Base-by-base conservation (phyloP, 345 rosid genomes). In the Punica granatum region DNA sequence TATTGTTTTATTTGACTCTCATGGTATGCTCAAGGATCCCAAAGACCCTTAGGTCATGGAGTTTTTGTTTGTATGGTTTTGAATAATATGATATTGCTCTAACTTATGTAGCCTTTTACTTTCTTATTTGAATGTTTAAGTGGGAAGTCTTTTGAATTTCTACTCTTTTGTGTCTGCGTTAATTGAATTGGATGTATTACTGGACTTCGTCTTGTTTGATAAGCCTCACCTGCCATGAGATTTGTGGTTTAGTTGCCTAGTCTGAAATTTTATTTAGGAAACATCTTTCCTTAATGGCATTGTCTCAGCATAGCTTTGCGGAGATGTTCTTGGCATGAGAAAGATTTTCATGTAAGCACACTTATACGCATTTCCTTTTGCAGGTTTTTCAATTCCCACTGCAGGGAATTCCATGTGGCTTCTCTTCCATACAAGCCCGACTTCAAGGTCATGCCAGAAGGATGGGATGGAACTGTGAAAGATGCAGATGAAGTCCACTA, bases 391-490 rank as follows among this genome's bases (percentile, higher is more conserved):
- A 73, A 71, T 70, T 88, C 96, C 11, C 96, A 91, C 80, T 97
- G 90, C 63, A 88, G 92, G 65, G 99, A 94, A 66, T 94, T 91
- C 74, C 99, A 94, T 84, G 90, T 94, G 61, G 98, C 99, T 63
- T 88, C 96, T 19, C 96, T 94, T 65, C 88, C 86, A 7, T 91
- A 89, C 73, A 91, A 89, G 64, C 99, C 99, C 0, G 96, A 88
- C 76, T 94, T 91, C 75, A 94, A 91, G 82, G 96, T 94, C 26
- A 89, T 94, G 99, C 95, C 98, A 3, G 98, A 94, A 79, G 99
- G 97, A 48, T 94, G 97, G 98, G 98, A 89, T 81, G 98, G 99
- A 73, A 88, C 95, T 39, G 86, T 74, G 72, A 88, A 79, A 77
- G 99, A 94, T 76, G 73, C 74, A 51, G 99, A 94, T 79, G 99